phyloP scores from a whole-genome alignment of 1,284 basidiomycete species.

The Hemileia vastatrix region DNA sequence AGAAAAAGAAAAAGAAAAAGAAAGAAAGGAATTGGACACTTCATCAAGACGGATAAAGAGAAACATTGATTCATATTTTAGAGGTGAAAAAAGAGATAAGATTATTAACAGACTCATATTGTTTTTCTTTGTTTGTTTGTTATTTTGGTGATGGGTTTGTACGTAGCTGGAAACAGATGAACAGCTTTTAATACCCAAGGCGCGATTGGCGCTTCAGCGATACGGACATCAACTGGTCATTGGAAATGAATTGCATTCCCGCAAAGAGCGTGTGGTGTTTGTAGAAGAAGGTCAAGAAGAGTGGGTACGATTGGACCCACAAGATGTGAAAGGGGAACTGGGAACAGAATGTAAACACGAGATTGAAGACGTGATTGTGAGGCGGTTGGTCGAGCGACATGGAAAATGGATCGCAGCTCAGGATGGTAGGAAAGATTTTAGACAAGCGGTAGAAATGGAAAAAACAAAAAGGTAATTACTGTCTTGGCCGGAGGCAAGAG shows the following conservation, averaged over 20 bases:
- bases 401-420: constrained; percentile 1
- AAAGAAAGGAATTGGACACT: not conserved
- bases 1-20: not conserved
- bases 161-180: constrained; percentile 82
- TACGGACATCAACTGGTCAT: constrained; percentile 98
- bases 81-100: too few species aligned
- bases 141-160: too few species aligned
- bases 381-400: not conserved
- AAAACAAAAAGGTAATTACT: too few species aligned
- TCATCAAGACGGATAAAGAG: too few species aligned
- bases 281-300: constrained; percentile 49
- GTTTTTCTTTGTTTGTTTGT: too few species aligned
- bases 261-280: constrained; percentile 87
- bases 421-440: too few species aligned
- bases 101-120: too few species aligned
- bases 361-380: constrained; percentile 12
- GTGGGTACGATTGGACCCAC: not conserved
- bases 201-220: constrained; percentile 70
- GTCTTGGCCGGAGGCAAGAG: too few species aligned
- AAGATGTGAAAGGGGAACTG: not conserved
- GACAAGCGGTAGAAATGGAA: too few species aligned
- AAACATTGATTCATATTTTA: too few species aligned
- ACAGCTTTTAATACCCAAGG: constrained; percentile 76
- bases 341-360: not conserved
- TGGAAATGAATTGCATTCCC: constrained; percentile 78